These are phyloP conservation scores for Neolentinus lepideus DNA, from an alignment of 1,284 basidiomycete species.

Conservation along the genomic window DNA sequence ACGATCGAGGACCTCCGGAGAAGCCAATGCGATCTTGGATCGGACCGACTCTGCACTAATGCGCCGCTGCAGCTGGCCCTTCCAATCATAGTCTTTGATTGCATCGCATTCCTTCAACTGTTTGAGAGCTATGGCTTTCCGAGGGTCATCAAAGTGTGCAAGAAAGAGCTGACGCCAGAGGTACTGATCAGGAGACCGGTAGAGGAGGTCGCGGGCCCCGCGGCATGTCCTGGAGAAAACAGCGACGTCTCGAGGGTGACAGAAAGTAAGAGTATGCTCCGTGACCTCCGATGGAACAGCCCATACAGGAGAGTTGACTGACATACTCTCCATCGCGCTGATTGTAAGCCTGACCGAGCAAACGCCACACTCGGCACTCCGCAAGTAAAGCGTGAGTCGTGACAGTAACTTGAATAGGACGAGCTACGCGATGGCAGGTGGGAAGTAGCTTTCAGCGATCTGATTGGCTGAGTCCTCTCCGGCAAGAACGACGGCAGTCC, in stretches of 20 bases:
- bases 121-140: conserved; percentile 16
- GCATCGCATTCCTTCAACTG: background rate
- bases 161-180: conserved; percentile 63
- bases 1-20: background rate
- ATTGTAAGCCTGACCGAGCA: too few species aligned
- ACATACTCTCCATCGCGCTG: background rate
- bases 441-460: too few species aligned
- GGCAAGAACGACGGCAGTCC: too few species aligned
- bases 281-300: conserved; percentile 46
- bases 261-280: conserved; percentile 46
- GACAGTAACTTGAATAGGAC: too few species aligned
- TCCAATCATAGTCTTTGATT: conserved; percentile 18
- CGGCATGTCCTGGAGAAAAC: conserved; percentile 48
- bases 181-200: conserved; percentile 41
- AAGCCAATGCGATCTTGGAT: background rate
- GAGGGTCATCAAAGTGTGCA: conserved; percentile 52
- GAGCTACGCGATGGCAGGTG: too few species aligned
- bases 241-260: conserved; percentile 46
- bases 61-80: conserved; percentile 22
- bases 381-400: too few species aligned
- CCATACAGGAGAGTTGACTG: background rate
- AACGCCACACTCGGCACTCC: too few species aligned
- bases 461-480: too few species aligned
- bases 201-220: conserved; percentile 37
- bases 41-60: conserved; percentile 16